Percentiles rank a stretch among this genome's conserved stretches.
Conservation (phyloP, 805 yeast species). For the Starmerella apis region DNA sequence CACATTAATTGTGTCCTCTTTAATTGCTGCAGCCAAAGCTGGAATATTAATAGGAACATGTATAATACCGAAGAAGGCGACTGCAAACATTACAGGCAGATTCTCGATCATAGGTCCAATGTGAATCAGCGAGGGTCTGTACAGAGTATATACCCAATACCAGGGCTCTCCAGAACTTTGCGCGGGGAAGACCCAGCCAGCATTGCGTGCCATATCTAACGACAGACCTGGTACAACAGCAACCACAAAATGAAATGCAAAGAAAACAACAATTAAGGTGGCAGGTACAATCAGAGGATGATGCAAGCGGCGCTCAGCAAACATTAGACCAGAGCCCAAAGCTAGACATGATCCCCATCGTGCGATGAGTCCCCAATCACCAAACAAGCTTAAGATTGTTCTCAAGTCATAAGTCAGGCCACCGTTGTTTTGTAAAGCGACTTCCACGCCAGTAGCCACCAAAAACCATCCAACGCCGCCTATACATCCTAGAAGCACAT, state of each 20-base stretch:
- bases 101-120: slow-evolving; percentile 60
- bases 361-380: slow-evolving; percentile 40
- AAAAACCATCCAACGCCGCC: slow-evolving; percentile 97
- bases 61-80: slow-evolving; percentile 87
- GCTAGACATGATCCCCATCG: slow-evolving; percentile 64
- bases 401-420: slow-evolving; percentile 53
- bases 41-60: slow-evolving; percentile 98
- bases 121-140: slow-evolving; percentile 59
- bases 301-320: slow-evolving; percentile 48
- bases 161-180: slow-evolving; percentile 64
- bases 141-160: slow-evolving; percentile 72
- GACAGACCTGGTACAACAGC: slow-evolving; percentile 55
- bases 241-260: slow-evolving; percentile 57
- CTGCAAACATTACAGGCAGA: slow-evolving; percentile 86
- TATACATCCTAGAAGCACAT: slow-evolving; percentile 90
- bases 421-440: slow-evolving; percentile 61
- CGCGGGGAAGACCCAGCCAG: slow-evolving; percentile 76
- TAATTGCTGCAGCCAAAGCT: slow-evolving; percentile 83
- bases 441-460: slow-evolving; percentile 82
- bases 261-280: slow-evolving; percentile 63
- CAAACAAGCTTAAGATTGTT: slow-evolving; percentile 37
- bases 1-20: slow-evolving; percentile 70
- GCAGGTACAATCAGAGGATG: slow-evolving; percentile 71
- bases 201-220: slow-evolving; percentile 49
- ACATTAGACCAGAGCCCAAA: slow-evolving; percentile 50